These are phyloP conservation scores for Chrysosporium queenslandicum DNA, from an alignment of 2,329 filamentous ascomycete species.

Conservation along the genomic window DNA sequence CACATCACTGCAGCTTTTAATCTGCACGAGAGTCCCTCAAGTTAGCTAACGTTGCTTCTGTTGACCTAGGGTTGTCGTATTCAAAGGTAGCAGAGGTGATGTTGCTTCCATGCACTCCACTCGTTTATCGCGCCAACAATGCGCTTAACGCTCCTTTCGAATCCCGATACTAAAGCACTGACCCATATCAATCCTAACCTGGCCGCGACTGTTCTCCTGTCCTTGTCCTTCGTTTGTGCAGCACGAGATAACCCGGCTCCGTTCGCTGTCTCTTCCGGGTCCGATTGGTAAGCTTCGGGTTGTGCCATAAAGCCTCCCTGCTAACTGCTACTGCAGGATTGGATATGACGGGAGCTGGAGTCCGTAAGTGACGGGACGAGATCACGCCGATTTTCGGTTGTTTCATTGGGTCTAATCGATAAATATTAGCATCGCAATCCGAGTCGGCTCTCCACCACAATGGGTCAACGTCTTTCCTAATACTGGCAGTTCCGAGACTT, in stretches of 20 bases:
- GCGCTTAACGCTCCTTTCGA: conserved; percentile 6
- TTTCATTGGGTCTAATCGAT: not conserved
- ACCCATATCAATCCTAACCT: not conserved
- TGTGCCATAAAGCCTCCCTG: not conserved
- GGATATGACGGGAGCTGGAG: conserved; percentile 24
- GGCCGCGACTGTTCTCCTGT: not conserved
- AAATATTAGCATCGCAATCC: conserved; percentile 19
- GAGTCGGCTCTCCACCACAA: conserved; percentile 25
- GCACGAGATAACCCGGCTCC: conserved; percentile 2
- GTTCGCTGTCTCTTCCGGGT: conserved; percentile 8
- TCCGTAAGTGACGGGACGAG: conserved; percentile 14
- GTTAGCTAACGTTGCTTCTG: not conserved
- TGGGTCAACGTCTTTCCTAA: conserved; percentile 24
- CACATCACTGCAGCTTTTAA: not conserved
- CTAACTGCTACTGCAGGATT: conserved; percentile 9
- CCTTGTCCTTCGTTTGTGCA: not conserved
- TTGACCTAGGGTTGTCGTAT: not conserved
- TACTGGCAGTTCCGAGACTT: conserved; percentile 24
- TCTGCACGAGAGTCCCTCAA: not conserved
- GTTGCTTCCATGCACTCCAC: conserved; percentile 4
- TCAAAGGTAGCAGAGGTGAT: not conserved
- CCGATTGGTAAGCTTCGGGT: conserved; percentile 14
- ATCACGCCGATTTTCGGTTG: no score
- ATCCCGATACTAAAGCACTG: not conserved
- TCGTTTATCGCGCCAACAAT: conserved; percentile 11